Evolutionary conservation across 2,329 filamentous ascomycete species (phyloP).

Genomic region (Paracoccidioides lutzii): DNA sequence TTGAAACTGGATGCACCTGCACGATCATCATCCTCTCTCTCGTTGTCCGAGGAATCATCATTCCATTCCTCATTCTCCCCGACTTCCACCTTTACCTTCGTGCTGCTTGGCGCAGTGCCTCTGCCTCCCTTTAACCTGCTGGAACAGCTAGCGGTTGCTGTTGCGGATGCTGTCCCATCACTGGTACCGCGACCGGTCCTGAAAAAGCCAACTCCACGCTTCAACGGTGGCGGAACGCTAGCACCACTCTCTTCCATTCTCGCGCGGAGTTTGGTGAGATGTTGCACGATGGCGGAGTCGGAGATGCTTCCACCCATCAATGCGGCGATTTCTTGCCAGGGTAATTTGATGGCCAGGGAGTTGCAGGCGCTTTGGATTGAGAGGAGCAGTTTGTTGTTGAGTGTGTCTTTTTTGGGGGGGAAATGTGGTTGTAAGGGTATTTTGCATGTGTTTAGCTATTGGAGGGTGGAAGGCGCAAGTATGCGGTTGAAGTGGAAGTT

Average conservation of each 20-base stretch:
- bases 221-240: slow-evolving; percentile 30
- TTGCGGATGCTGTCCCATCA: not conserved
- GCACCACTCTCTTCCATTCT: slow-evolving; percentile 21
- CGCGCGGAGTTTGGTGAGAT: slow-evolving; percentile 33
- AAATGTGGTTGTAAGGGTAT: not conserved
- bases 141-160: not conserved
- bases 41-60: not conserved
- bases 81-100: not conserved
- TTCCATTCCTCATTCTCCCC: not conserved
- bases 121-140: not conserved
- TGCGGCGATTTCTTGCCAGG: slow-evolving; percentile 30
- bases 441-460: slow-evolving; percentile 9
- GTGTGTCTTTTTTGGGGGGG: slow-evolving; percentile 10
- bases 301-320: slow-evolving; percentile 29
- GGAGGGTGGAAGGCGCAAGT: not conserved
- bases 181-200: not conserved
- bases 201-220: slow-evolving; percentile 19
- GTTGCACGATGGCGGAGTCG: slow-evolving; percentile 35
- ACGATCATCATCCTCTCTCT: not conserved
- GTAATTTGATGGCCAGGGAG: slow-evolving; percentile 25
- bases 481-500: not conserved
- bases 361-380: slow-evolving; percentile 32
- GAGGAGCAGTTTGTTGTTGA: slow-evolving; percentile 32
- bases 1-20: no score
- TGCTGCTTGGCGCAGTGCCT: not conserved